Base-by-base conservation (phyloP, 257 asterid species). In the Przewalskia tangutica region DNA sequence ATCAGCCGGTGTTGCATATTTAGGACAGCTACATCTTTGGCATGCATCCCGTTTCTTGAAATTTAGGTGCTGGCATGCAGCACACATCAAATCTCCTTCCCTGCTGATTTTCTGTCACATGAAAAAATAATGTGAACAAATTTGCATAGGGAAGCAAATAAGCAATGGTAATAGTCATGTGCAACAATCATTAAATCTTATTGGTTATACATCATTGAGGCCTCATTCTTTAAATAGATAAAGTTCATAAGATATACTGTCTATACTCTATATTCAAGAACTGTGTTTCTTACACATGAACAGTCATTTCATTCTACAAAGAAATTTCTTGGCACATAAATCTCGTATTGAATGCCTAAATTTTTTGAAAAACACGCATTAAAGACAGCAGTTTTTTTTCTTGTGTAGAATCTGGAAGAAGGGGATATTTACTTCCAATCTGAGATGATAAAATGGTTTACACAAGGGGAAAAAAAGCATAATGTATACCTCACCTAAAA, bases 1-100 rank as follows among this genome's bases (percentile, higher is more conserved):
- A 5, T 92, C 97, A 1, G 84, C 84, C 0, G 84, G 86, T 0
- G 92, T 76, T 5, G 98, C 98, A 14, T 84, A 91, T 82, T 90
- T 90, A 0, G 98, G 97, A 34, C 97, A 93, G 82, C 90, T 87
- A 46, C 98, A 93, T 40, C 91, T 81, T 80, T 92, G 97, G 84
- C 98, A 95, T 59, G 89, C 78, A 58, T 92, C 98, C 6, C 98
- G 83, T 54, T 90, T 93, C 84, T 89, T 85, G 92, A 95, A 92
- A 60, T 93, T 95, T 10, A 89, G 55, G 84, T 93, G 97, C 65
- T 92, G 96, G 91, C 98, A 95, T 65, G 98, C 97, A 11, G 87
- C 90, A 65, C 98, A 93, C 97, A 90, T 88, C 97, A 97, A 94
- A 46, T 94, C 98, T 86, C 97, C 98, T 66, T 82, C 88, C 65